Evolutionary conservation across 768 basidiomycete genomes (phyloP).

Genomic region (Suillus variegatus): DNA sequence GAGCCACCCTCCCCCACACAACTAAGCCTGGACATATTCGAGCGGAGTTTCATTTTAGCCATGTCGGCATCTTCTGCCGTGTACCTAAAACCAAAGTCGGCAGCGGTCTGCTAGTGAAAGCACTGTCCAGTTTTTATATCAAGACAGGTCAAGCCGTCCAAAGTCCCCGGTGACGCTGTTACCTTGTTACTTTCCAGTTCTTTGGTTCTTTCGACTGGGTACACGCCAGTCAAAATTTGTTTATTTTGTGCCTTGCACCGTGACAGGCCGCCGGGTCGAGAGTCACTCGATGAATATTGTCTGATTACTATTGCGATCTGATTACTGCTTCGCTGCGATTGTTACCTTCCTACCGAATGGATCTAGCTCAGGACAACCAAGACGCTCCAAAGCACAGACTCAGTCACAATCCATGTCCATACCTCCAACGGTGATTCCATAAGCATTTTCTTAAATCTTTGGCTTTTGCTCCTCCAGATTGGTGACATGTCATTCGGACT

Average conservation of each 20-base stretch:
- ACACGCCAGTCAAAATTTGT: background rate
- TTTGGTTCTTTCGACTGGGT: background rate
- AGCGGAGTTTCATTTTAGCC: slow-evolving; percentile 24
- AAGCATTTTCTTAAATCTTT: background rate
- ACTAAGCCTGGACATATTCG: slow-evolving; percentile 28
- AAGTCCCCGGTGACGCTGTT: background rate
- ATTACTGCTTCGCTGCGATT: background rate
- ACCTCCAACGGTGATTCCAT: background rate
- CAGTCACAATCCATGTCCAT: background rate
- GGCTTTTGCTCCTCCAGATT: background rate
- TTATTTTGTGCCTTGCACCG: background rate
- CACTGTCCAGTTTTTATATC: background rate
- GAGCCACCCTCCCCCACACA: slow-evolving; percentile 35
- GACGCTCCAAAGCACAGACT: background rate
- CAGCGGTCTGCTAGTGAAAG: background rate
- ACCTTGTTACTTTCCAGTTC: slow-evolving; percentile 3
- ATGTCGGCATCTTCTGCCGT: slow-evolving; percentile 25
- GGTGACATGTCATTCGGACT: background rate
- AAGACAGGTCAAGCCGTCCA: background rate
- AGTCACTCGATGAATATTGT: no score
- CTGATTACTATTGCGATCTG: background rate
- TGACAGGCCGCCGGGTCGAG: background rate
- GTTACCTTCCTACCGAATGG: background rate
- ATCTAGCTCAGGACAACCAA: background rate
- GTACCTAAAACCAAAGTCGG: background rate